Evolutionary conservation across 2,329 filamentous ascomycete genomes (phyloP).

Genomic region (Fusarium compactum): DNA sequence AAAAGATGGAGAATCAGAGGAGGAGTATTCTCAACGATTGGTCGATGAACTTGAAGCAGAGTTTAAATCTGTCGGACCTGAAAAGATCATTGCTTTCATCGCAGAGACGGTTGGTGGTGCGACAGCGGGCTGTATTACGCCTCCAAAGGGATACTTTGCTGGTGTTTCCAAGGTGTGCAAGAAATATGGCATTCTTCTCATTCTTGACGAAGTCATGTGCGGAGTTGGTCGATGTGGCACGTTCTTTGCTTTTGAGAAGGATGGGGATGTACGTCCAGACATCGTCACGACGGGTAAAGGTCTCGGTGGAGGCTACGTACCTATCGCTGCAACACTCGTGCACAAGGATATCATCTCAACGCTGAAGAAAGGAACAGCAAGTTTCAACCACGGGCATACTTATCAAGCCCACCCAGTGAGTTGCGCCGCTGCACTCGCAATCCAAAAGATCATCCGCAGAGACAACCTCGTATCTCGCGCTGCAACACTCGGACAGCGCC

Average conservation of each 20-base stretch:
- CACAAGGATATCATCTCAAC: slow-evolving; percentile 62
- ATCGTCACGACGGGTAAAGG: slow-evolving; percentile 76
- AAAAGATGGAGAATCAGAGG: slow-evolving; percentile 63
- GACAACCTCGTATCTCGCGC: slow-evolving; percentile 70
- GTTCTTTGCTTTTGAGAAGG: slow-evolving; percentile 72
- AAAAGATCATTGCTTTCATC: slow-evolving; percentile 77
- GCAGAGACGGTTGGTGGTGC: slow-evolving; percentile 81
- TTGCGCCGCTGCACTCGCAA: slow-evolving; percentile 72
- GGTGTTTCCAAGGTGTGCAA: slow-evolving; percentile 77
- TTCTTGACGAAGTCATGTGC: slow-evolving; percentile 84
- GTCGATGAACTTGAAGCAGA: slow-evolving; percentile 74
- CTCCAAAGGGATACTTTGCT: slow-evolving; percentile 75
- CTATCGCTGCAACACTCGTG: slow-evolving; percentile 71
- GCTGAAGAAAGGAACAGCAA: slow-evolving; percentile 53
- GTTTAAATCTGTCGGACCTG: slow-evolving; percentile 72
- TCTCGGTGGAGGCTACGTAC: slow-evolving; percentile 72
- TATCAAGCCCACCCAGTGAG: slow-evolving; percentile 70
- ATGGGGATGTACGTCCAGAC: slow-evolving; percentile 67
- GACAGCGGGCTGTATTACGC: slow-evolving; percentile 73
- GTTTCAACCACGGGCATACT: slow-evolving; percentile 68
- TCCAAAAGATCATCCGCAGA: slow-evolving; percentile 69
- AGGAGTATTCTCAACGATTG: slow-evolving; percentile 70
- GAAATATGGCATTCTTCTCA: slow-evolving; percentile 77
- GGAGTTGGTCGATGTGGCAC: slow-evolving; percentile 71
- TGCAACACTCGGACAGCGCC: slow-evolving; percentile 65